Conservation (phyloP, 2,329 filamentous ascomycete species). For the Huntiella abstrusa region DNA sequence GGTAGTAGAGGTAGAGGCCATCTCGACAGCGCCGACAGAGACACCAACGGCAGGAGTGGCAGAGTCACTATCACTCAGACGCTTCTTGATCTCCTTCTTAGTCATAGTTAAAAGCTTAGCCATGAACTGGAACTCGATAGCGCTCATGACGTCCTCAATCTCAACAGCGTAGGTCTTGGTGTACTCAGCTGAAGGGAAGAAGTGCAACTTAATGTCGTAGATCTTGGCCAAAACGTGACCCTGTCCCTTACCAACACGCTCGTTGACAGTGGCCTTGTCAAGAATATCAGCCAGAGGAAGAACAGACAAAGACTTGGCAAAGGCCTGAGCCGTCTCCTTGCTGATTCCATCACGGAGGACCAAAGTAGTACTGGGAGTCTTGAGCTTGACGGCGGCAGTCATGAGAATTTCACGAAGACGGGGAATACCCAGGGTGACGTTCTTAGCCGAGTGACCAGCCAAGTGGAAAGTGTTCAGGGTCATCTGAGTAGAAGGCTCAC, state of each 20-base stretch:
- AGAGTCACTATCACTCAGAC: conserved; percentile 42
- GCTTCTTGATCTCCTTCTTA: conserved; percentile 68
- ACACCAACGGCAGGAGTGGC: conserved; percentile 57
- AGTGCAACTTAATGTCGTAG: conserved; percentile 62
- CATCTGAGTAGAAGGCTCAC: conserved; percentile 97
- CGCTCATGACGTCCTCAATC: conserved; percentile 54
- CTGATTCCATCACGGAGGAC: conserved; percentile 55
- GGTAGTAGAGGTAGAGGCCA: conserved; percentile 22
- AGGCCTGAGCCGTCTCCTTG: conserved; percentile 49
- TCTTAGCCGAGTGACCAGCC: conserved; percentile 93
- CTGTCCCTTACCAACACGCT: conserved; percentile 55
- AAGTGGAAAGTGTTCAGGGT: conserved; percentile 99
- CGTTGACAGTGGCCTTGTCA: conserved; percentile 62
- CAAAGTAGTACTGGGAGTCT: conserved; percentile 80
- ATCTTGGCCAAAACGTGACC: conserved; percentile 57
- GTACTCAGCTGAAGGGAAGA: conserved; percentile 77
- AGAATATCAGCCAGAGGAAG: conserved; percentile 70
- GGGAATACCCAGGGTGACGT: conserved; percentile 96
- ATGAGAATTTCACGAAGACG: conserved; percentile 94
- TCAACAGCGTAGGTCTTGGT: conserved; percentile 67
- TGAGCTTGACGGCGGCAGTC: conserved; percentile 79
- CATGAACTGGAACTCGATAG: conserved; percentile 67
- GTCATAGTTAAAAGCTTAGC: conserved; percentile 51
- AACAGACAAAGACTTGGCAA: conserved; percentile 81
- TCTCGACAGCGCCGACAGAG: conserved; percentile 33